phyloP scores from a whole-genome alignment of 768 basidiomycete species.

The Hirschioporus abietinus region DNA sequence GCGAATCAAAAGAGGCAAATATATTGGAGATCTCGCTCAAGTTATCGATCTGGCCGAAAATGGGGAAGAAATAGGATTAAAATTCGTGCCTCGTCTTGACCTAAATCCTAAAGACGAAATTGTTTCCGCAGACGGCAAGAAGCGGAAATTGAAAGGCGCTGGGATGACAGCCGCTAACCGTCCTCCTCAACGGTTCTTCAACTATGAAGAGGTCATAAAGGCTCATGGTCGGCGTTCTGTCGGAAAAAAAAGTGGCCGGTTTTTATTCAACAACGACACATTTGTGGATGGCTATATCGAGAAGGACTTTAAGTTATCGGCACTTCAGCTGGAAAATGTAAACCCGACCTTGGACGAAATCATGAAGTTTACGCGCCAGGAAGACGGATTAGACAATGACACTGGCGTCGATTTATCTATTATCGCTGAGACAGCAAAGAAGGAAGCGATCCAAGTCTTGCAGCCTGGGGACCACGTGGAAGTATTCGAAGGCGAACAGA shows the following conservation, averaged over 20 bases:
- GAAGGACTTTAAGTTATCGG: slow-evolving; percentile 86
- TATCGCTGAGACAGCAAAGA: slow-evolving; percentile 88
- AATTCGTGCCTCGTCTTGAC: slow-evolving; percentile 97
- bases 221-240: slow-evolving; percentile 79
- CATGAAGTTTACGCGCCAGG: slow-evolving; percentile 76
- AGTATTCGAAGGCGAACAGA: slow-evolving; percentile 94
- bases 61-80: slow-evolving; percentile 86
- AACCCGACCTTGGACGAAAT: slow-evolving; percentile 97
- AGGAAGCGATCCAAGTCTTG: slow-evolving; percentile 88
- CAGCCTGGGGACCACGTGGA: slow-evolving; percentile 98
- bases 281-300: slow-evolving; percentile 94
- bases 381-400: slow-evolving; percentile 64
- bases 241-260: slow-evolving; percentile 66
- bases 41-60: slow-evolving; percentile 92
- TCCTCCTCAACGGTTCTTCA: slow-evolving; percentile 90
- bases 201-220: slow-evolving; percentile 85
- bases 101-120: slow-evolving; percentile 81
- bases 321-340: slow-evolving; percentile 78
- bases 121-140: slow-evolving; percentile 56
- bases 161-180: slow-evolving; percentile 47
- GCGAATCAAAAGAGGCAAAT: slow-evolving; percentile 88
- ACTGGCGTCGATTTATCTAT: slow-evolving; percentile 79
- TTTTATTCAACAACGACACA: slow-evolving; percentile 88
- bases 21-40: slow-evolving; percentile 91
- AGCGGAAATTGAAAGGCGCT: slow-evolving; percentile 64